phyloP scores from a whole-genome alignment of 2,329 filamentous ascomycete genomes.

The Dactylellina leptospora region DNA sequence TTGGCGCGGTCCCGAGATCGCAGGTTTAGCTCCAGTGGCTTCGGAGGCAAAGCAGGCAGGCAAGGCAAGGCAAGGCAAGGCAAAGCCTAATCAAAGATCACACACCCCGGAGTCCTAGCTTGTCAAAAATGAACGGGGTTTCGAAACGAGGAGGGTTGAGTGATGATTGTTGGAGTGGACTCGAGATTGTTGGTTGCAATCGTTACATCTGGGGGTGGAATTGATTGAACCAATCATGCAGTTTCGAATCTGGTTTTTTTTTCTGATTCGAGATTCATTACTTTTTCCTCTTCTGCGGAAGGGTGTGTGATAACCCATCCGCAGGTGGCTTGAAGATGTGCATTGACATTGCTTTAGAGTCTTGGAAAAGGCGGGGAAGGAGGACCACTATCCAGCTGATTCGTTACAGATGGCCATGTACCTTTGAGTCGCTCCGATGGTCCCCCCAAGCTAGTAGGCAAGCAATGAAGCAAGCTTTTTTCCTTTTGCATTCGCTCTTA shows the following conservation, averaged over 20 bases:
- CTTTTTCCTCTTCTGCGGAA: not conserved
- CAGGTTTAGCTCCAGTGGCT: slow-evolving; percentile 9
- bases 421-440: not conserved
- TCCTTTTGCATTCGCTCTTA: not conserved
- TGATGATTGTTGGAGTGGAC: slow-evolving; percentile 21
- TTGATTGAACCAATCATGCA: slow-evolving; percentile 46
- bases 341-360: slow-evolving; percentile 19
- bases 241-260: not conserved
- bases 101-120: not conserved
- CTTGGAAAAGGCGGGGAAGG: slow-evolving; percentile 47
- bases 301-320: slow-evolving; percentile 32
- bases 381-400: slow-evolving; percentile 5
- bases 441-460: not conserved
- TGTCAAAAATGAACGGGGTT: slow-evolving; percentile 22
- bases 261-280: not conserved
- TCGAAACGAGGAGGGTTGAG: not conserved
- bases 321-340: slow-evolving; percentile 34
- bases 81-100: not conserved
- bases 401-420: not conserved
- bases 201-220: slow-evolving; percentile 37
- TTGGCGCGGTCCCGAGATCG: slow-evolving; percentile 15
- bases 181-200: slow-evolving; percentile 41
- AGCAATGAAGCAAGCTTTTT: slow-evolving; percentile 30
- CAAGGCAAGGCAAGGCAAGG: too few species aligned
- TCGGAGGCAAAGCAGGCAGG: slow-evolving; percentile 14